A percentile compares a stretch with the other conserved stretches of the same genome.
These are phyloP conservation scores for Aspergillus chevalieri DNA, from an alignment of 2,329 filamentous ascomycete species.

Conservation along the genomic window DNA sequence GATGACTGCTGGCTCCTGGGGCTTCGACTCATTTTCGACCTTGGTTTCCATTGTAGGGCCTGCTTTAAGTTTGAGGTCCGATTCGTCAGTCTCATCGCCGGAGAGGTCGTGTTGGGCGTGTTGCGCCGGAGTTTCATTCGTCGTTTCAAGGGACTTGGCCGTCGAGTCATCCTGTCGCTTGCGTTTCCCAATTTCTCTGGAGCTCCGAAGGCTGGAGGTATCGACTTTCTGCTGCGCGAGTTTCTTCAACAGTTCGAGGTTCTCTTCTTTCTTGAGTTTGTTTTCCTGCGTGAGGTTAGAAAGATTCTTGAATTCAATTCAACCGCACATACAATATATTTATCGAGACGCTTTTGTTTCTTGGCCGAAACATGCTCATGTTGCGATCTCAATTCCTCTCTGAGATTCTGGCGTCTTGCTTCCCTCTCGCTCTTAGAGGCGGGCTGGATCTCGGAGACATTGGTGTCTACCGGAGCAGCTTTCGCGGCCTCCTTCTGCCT, in stretches of 20 bases:
- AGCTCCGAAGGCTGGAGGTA: conserved; percentile 72
- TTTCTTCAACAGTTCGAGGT: conserved; percentile 73
- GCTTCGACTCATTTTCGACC: conserved; percentile 47
- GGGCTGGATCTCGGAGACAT: conserved; percentile 38
- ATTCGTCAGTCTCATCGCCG: conserved; percentile 30
- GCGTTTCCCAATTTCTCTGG: conserved; percentile 66
- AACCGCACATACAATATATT: conserved; percentile 53
- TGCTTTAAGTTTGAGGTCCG: conserved; percentile 22
- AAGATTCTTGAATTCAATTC: not conserved
- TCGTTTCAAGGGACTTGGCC: conserved; percentile 9
- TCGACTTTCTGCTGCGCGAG: conserved; percentile 74
- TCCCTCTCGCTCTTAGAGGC: conserved; percentile 49
- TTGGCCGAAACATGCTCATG: conserved; percentile 55
- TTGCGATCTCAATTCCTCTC: conserved; percentile 49
- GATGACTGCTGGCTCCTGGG: conserved; percentile 10
- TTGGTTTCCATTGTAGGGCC: conserved; percentile 11
- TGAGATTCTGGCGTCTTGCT: conserved; percentile 46
- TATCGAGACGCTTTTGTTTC: conserved; percentile 63
- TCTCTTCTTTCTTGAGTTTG: conserved; percentile 93
- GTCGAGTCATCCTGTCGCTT: conserved; percentile 50
- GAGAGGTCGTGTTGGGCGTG: conserved; percentile 17
- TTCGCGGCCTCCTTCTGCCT: conserved; percentile 25
- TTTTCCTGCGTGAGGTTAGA: conserved; percentile 55
- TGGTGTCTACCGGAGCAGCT: conserved; percentile 40
- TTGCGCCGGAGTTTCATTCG: conserved; percentile 13